phyloP scores from a whole-genome alignment of 768 basidiomycete species.

The Multifurca ochricompacta region DNA sequence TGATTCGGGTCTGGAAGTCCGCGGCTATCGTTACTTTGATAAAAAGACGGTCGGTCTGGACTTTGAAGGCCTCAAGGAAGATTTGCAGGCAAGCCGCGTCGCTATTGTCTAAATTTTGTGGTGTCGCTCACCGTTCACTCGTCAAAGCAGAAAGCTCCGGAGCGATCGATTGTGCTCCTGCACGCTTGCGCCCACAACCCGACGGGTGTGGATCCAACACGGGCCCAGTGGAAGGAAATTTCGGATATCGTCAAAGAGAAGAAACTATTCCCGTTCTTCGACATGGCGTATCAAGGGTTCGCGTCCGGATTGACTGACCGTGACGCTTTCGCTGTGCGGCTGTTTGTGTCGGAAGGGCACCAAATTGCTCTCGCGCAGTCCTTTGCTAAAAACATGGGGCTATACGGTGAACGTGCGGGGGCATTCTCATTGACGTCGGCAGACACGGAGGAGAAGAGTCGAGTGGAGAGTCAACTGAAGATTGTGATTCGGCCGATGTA shows the following conservation, averaged over 20 bases:
- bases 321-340: slow-evolving; percentile 91
- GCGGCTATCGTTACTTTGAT: slow-evolving; percentile 90
- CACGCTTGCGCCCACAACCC: slow-evolving; percentile 99
- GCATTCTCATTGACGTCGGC: slow-evolving; percentile 78
- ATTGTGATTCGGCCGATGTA: slow-evolving; percentile 95
- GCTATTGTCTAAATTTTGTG: not conserved
- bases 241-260: slow-evolving; percentile 82
- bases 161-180: slow-evolving; percentile 77
- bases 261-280: slow-evolving; percentile 95
- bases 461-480: slow-evolving; percentile 91
- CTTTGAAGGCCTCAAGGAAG: slow-evolving; percentile 83
- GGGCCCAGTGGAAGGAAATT: slow-evolving; percentile 86
- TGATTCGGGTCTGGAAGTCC: slow-evolving; percentile 91
- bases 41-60: slow-evolving; percentile 88
- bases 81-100: slow-evolving; percentile 59
- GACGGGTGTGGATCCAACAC: slow-evolving; percentile 94
- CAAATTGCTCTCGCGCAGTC: slow-evolving; percentile 88
- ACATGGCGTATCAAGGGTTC: slow-evolving; percentile 99
- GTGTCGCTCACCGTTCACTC: not conserved
- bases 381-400: slow-evolving; percentile 99
- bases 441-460: slow-evolving; percentile 68
- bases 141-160: slow-evolving; percentile 34
- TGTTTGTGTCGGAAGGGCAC: slow-evolving; percentile 88
- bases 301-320: slow-evolving; percentile 86
- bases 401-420: slow-evolving; percentile 98